Evolutionary conservation across 345 rosid species (phyloP).

Genomic region (Eucalyptus sp.): DNA sequence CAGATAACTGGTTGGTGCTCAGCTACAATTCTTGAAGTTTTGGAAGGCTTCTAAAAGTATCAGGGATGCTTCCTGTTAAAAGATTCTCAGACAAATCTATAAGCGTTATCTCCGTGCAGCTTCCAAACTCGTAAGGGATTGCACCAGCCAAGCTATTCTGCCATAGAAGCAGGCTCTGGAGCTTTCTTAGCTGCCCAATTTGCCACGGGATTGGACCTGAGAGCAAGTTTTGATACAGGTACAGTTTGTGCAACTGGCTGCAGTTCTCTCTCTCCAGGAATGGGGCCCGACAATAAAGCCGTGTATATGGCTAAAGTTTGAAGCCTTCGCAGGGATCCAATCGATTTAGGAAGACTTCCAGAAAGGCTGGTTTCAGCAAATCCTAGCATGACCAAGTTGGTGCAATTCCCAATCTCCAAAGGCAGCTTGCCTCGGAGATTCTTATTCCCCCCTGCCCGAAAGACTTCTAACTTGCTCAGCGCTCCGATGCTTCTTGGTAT

Average conservation of each 20-base stretch:
- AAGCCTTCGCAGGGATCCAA: constrained; percentile 19
- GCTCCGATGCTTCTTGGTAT: constrained; percentile 2
- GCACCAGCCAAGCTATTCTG: constrained; percentile 28
- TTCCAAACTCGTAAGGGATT: constrained; percentile 31
- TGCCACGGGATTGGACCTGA: constrained; percentile 20
- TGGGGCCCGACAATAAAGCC: constrained; percentile 14
- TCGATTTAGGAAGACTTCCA: constrained; percentile 25
- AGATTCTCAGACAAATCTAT: constrained; percentile 35
- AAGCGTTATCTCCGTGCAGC: constrained; percentile 18
- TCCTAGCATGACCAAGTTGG: constrained; percentile 25
- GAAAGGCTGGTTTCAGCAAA: constrained; percentile 34
- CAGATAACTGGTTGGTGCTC: constrained; percentile 22
- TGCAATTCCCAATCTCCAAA: constrained; percentile 32
- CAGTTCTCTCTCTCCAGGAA: constrained; percentile 33
- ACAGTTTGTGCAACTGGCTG: constrained; percentile 27
- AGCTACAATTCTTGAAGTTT: constrained; percentile 30
- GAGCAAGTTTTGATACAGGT: constrained; percentile 27
- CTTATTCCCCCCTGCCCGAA: constrained; percentile 29
- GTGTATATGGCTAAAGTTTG: constrained; percentile 31
- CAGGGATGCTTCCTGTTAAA: constrained; percentile 18
- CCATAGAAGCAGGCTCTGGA: constrained; percentile 19
- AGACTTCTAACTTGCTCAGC: constrained; percentile 10
- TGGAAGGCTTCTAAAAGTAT: constrained; percentile 17
- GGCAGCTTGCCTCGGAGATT: constrained; percentile 30
- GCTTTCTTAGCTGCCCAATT: constrained; percentile 23